Conservation (phyloP, 2,329 filamentous ascomycete species). For the Colletotrichum lindemuthianum region DNA sequence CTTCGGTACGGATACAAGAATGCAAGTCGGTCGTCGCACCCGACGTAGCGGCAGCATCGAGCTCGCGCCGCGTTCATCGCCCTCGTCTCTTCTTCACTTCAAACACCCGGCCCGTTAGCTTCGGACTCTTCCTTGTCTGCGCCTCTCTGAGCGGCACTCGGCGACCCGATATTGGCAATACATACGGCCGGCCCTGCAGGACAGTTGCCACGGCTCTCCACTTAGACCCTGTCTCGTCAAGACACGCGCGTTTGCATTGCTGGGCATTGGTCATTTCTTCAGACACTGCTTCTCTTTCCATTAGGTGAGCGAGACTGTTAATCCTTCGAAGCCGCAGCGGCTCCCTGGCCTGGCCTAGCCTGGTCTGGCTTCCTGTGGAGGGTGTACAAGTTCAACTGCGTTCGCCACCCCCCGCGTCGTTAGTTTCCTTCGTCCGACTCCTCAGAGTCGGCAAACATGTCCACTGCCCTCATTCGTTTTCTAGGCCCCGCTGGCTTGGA, state of each 20-base stretch:
- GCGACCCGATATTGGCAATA: background rate
- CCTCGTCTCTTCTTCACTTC: background rate
- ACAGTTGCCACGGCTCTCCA: conserved; percentile 22
- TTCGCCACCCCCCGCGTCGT: conserved; percentile 9
- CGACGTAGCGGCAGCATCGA: too few species aligned
- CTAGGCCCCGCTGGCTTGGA: conserved; percentile 49
- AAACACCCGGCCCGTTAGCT: background rate
- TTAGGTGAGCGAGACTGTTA: conserved; percentile 29
- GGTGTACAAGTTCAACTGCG: background rate
- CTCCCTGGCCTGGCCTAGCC: conserved; percentile 11
- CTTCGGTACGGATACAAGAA: too few species aligned
- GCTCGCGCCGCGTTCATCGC: too few species aligned
- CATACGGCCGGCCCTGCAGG: conserved; percentile 7
- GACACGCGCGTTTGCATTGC: conserved; percentile 20
- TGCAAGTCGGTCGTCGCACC: too few species aligned
- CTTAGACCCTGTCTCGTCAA: conserved; percentile 25
- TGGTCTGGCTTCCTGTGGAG: background rate
- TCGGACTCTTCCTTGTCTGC: conserved; percentile 1
- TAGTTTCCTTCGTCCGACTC: conserved; percentile 50
- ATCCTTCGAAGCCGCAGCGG: conserved; percentile 17
- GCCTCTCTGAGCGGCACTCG: conserved; percentile 6
- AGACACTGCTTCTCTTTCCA: conserved; percentile 8
- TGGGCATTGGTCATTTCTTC: conserved; percentile 17
- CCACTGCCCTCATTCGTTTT: conserved; percentile 78
- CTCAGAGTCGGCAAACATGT: conserved; percentile 88